phyloP scores from a whole-genome alignment of 2,329 filamentous ascomycete species.

The Microthyrium microscopicum region DNA sequence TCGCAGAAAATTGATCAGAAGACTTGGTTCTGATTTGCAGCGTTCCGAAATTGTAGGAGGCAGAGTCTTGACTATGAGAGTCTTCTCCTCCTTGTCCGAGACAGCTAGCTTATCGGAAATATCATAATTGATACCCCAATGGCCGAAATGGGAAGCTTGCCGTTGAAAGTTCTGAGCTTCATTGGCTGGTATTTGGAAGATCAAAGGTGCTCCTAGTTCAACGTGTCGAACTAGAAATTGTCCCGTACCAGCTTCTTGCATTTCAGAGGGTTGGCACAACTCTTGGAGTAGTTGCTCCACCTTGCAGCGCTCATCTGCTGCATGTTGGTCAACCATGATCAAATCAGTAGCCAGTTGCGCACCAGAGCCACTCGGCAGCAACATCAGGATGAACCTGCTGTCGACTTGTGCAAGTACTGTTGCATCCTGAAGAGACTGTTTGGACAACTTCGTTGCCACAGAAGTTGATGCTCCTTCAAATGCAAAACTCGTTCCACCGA shows the following conservation, averaged over 20 bases:
- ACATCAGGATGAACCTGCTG: constrained; percentile 69
- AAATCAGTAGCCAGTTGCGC: constrained; percentile 26
- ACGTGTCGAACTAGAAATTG: constrained; percentile 19
- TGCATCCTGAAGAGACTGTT: constrained; percentile 35
- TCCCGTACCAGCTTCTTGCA: constrained; percentile 10
- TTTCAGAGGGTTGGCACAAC: constrained; percentile 25
- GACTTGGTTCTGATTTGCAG: constrained; percentile 52
- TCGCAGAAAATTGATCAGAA: constrained; percentile 60
- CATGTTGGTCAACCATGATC: constrained; percentile 81
- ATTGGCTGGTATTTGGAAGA: constrained; percentile 44
- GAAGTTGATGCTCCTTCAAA: constrained; percentile 11
- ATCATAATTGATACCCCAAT: constrained; percentile 63
- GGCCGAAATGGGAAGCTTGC: constrained; percentile 39
- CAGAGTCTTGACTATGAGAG: constrained; percentile 38
- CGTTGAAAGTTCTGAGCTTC: constrained; percentile 44
- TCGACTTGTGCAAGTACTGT: constrained; percentile 71
- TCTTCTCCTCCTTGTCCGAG: not conserved
- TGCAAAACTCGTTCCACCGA: too few relatives aligned
- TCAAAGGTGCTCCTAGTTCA: constrained; percentile 34
- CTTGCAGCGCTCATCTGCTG: constrained; percentile 74
- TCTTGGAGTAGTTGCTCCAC: constrained; percentile 56
- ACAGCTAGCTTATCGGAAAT: constrained; percentile 12
- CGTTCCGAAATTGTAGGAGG: constrained; percentile 61
- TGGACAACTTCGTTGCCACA: constrained; percentile 12
- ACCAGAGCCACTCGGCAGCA: constrained; percentile 13